Conservation (phyloP, 1,284 basidiomycete species). For the Thecaphora frezii region DNA sequence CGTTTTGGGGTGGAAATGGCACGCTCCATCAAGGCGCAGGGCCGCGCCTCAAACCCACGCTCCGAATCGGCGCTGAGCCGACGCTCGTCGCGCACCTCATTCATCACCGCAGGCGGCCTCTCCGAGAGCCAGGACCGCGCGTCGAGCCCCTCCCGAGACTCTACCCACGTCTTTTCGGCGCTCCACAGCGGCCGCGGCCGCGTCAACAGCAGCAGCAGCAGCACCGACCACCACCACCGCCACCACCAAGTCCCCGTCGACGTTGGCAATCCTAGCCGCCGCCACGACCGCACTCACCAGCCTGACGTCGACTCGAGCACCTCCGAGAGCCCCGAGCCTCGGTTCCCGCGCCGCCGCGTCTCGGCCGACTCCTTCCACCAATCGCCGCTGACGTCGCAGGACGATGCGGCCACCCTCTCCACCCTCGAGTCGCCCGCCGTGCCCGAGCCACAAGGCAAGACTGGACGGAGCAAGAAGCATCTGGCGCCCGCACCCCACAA, state of each 20-base stretch:
- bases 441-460: conserved; percentile 6
- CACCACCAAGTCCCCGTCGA: too few relatives aligned
- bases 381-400: conserved; percentile 31
- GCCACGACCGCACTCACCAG: conserved; percentile 14
- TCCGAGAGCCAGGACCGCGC: too few relatives aligned
- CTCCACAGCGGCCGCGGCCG: too few relatives aligned
- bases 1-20: too few relatives aligned
- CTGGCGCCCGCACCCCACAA: background rate
- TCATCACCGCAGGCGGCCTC: conserved; percentile 19
- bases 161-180: too few relatives aligned
- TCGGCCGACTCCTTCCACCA: conserved; percentile 21
- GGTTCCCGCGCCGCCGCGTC: conserved; percentile 12
- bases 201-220: background rate
- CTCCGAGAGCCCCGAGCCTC: conserved; percentile 17
- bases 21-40: too few relatives aligned
- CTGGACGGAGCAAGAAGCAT: background rate
- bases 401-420: conserved; percentile 11
- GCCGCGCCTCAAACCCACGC: too few relatives aligned
- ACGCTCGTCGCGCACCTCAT: conserved; percentile 23
- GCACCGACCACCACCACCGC: conserved; percentile 8
- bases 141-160: too few relatives aligned
- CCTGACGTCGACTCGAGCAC: conserved; percentile 9
- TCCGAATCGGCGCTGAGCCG: conserved; percentile 24
- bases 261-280: conserved; percentile 1
- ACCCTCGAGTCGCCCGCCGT: conserved; percentile 2